Conservation (phyloP, 805 yeast genomes). For the Metschnikowia koreensis region DNA sequence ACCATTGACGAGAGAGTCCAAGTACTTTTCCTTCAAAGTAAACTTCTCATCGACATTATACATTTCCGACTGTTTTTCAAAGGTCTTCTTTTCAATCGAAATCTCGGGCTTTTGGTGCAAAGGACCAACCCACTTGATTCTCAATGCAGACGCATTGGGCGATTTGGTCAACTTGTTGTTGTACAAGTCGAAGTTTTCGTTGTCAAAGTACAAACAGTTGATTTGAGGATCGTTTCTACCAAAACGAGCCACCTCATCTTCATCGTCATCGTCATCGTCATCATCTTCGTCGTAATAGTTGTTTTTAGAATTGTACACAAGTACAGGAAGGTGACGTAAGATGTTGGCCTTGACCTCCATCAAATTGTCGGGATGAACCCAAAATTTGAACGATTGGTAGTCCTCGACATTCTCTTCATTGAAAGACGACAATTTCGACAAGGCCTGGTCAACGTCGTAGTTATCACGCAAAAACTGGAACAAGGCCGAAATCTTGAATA, state of each 20-base stretch:
- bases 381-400: conserved; percentile 75
- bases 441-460: conserved; percentile 48
- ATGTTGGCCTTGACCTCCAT: conserved; percentile 94
- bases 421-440: conserved; percentile 49
- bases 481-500: conserved; percentile 76
- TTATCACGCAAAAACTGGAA: conserved; percentile 82
- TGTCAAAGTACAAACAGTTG: conserved; percentile 86
- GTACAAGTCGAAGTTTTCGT: conserved; percentile 76
- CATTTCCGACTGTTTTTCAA: conserved; percentile 53
- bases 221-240: conserved; percentile 58
- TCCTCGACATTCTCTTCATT: conserved; percentile 35
- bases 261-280: conserved; percentile 57
- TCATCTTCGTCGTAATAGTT: conserved; percentile 48
- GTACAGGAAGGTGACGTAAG: conserved; percentile 87
- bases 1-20: conserved; percentile 68
- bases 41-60: conserved; percentile 63
- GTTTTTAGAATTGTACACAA: conserved; percentile 59
- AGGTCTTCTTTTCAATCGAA: conserved; percentile 74
- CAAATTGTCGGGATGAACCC: conserved; percentile 95
- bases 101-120: conserved; percentile 75
- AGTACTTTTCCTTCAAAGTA: conserved; percentile 74
- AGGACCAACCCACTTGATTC: conserved; percentile 90
- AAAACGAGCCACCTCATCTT: conserved; percentile 20
- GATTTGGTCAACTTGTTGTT: conserved; percentile 76
- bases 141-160: conserved; percentile 67